A percentile compares a stretch with the other conserved stretches of the same genome.
phyloP scores from a whole-genome alignment of 2,329 filamentous ascomycete species.

The Xylariomycetidae sp. region DNA sequence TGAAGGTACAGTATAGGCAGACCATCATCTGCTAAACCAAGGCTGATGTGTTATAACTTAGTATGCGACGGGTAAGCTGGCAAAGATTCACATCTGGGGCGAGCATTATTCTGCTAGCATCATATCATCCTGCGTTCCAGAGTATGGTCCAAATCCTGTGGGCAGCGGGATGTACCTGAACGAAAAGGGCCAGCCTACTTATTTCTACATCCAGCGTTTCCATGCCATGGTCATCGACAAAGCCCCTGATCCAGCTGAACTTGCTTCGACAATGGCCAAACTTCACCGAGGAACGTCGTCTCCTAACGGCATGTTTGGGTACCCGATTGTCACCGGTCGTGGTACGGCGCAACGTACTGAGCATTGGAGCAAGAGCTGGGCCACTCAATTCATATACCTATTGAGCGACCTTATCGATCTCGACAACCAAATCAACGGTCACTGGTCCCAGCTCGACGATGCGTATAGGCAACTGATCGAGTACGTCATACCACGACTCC shows the following conservation, averaged over 20 bases:
- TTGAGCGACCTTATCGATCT: constrained; percentile 15
- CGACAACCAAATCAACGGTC: constrained; percentile 17
- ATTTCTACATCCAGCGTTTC: constrained; percentile 12
- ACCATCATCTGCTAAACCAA: background rate
- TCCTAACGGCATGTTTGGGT: constrained; percentile 14
- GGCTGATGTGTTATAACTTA: background rate
- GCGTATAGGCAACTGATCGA: constrained; percentile 9
- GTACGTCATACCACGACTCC: constrained; percentile 10
- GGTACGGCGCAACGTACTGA: constrained; percentile 9
- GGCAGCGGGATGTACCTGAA: constrained; percentile 10
- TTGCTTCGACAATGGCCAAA: constrained; percentile 8
- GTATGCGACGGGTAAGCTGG: constrained; percentile 5
- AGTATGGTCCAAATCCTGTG: constrained; percentile 6
- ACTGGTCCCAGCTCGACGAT: constrained; percentile 12
- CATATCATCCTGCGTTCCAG: constrained; percentile 4
- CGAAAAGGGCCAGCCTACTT: constrained; percentile 2
- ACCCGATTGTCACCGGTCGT: constrained; percentile 6
- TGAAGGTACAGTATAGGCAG: constrained; percentile 4
- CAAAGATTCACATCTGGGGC: constrained; percentile 2
- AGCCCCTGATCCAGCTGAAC: constrained; percentile 8
- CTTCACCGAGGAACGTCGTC: constrained; percentile 10
- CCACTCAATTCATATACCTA: constrained; percentile 14
- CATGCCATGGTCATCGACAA: constrained; percentile 11
- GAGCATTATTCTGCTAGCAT: constrained; percentile 10
- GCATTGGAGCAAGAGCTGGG: constrained; percentile 13